Evolutionary conservation across 129 eudicot genomes (phyloP).

Genomic region (Lactuca sativa): DNA sequence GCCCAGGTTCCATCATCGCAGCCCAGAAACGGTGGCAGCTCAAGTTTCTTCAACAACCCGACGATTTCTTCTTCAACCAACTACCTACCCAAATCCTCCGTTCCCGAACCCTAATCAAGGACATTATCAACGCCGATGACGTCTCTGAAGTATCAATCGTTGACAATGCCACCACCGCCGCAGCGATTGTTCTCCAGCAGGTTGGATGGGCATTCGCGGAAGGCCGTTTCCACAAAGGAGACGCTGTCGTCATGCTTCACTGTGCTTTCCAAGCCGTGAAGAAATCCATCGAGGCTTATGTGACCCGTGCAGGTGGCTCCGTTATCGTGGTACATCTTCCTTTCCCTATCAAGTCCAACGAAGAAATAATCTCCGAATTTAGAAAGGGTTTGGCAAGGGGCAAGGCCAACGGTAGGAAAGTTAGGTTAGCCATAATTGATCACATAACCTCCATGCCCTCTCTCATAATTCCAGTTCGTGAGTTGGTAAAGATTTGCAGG

Average conservation of each 20-base stretch:
- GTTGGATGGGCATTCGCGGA: conserved; percentile 57
- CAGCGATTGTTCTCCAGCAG: conserved; percentile 76
- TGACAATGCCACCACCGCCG: conserved; percentile 95
- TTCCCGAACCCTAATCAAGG: conserved; percentile 48
- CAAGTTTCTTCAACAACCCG: conserved; percentile 70
- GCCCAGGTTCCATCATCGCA: conserved; percentile 55
- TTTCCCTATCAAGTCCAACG: conserved; percentile 51
- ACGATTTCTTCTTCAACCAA: conserved; percentile 56
- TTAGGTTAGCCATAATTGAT: conserved; percentile 83
- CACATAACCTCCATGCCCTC: conserved; percentile 89
- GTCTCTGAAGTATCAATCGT: conserved; percentile 72
- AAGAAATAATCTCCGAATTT: conserved; percentile 55
- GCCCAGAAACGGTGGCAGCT: conserved; percentile 68
- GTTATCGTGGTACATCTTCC: conserved; percentile 71
- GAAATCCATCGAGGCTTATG: conserved; percentile 77
- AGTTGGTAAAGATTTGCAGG: conserved; percentile 73
- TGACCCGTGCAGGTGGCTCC: conserved; percentile 74
- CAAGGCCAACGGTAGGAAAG: conserved; percentile 47
- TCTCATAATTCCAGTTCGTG: conserved; percentile 66
- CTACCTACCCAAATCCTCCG: conserved; percentile 49
- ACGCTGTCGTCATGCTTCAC: conserved; percentile 66
- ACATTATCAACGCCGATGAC: conserved; percentile 69
- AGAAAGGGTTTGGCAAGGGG: conserved; percentile 53
- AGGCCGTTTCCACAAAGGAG: conserved; percentile 51
- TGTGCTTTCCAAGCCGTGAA: conserved; percentile 82